phyloP scores from a whole-genome alignment of 176 grass and related monocot genomes.

The Oryza nivara region DNA sequence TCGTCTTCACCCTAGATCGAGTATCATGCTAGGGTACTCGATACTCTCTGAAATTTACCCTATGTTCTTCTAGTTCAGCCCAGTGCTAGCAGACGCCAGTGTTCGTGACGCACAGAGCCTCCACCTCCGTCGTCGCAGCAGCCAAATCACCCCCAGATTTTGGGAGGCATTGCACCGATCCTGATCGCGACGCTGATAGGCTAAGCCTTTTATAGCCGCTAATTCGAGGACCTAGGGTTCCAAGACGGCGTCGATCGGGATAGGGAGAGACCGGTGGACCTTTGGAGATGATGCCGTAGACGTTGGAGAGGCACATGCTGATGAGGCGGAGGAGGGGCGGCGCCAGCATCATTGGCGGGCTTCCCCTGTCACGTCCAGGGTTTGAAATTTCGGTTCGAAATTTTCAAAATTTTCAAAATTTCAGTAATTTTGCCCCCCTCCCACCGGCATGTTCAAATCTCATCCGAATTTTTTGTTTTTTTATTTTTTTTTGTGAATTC shows the following conservation, averaged over 20 bases:
- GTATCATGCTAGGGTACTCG: too few relatives aligned
- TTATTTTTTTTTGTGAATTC: too few relatives aligned
- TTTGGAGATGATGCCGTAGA: slow-evolving; percentile 97
- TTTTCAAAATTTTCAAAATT: too few relatives aligned
- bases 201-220: neutral
- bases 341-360: too few relatives aligned
- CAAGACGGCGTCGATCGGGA: neutral
- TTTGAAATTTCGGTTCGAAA: too few relatives aligned
- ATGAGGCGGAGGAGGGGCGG: slow-evolving; percentile 73
- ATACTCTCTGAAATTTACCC: too few relatives aligned
- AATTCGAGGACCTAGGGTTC: slow-evolving; percentile 17
- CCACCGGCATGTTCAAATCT: too few relatives aligned
- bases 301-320: slow-evolving; percentile 96
- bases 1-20: too few relatives aligned
- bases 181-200: neutral
- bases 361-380: too few relatives aligned
- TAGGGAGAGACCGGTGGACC: slow-evolving; percentile 6
- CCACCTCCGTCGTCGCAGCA: too few relatives aligned
- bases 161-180: neutral
- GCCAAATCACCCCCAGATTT: neutral
- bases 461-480: too few relatives aligned
- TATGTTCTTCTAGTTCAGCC: neutral
- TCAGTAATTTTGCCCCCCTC: too few relatives aligned
- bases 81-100: neutral
- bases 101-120: neutral